These are phyloP conservation scores for Xylaria sp. DNA, from an alignment of 2,329 filamentous ascomycete species.

Conservation along the genomic window DNA sequence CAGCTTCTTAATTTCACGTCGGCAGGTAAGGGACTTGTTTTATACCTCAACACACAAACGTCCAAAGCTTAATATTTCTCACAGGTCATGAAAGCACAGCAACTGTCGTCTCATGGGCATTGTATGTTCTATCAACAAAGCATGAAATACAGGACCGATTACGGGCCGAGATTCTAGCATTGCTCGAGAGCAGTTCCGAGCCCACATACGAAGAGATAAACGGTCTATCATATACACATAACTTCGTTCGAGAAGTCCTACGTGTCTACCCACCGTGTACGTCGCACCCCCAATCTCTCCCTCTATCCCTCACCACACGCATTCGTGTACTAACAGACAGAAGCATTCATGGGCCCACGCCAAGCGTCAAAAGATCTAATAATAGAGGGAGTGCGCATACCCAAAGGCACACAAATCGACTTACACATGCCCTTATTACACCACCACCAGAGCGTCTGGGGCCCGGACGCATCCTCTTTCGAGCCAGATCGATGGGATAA, in stretches of 20 bases:
- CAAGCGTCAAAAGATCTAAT: slow-evolving; percentile 38
- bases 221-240: slow-evolving; percentile 50
- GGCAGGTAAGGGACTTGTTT: slow-evolving; percentile 43
- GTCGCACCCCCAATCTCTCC: slow-evolving; percentile 7
- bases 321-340: background rate
- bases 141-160: slow-evolving; percentile 50
- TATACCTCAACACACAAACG: slow-evolving; percentile 30
- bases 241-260: slow-evolving; percentile 52
- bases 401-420: slow-evolving; percentile 44
- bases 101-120: slow-evolving; percentile 49
- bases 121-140: slow-evolving; percentile 48
- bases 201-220: slow-evolving; percentile 48
- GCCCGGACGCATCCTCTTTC: slow-evolving; percentile 39
- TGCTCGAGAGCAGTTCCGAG: slow-evolving; percentile 34
- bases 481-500: slow-evolving; percentile 44
- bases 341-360: slow-evolving; percentile 41
- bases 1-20: slow-evolving; percentile 40
- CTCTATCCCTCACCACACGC: background rate
- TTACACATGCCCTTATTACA: slow-evolving; percentile 39
- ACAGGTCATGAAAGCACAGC: slow-evolving; percentile 53
- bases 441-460: slow-evolving; percentile 42
- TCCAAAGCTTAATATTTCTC: background rate
- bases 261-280: slow-evolving; percentile 50
- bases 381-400: slow-evolving; percentile 44
- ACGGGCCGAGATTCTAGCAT: slow-evolving; percentile 48